Conservation (phyloP, 2,329 filamentous ascomycete genomes). For the Paramyrothecium roridum region DNA sequence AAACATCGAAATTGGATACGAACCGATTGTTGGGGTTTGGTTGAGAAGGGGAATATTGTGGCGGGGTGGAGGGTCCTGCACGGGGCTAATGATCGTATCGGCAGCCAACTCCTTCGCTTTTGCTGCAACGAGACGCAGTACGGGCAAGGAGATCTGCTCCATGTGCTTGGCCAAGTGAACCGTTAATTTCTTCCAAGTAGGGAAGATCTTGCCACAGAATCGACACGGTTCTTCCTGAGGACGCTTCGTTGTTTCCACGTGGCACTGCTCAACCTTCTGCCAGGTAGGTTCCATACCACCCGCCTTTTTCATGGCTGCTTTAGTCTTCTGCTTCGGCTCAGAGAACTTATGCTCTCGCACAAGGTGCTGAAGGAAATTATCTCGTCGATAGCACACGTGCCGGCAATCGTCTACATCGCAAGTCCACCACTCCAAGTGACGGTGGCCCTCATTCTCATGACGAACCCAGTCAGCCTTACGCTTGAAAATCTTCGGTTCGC, state of each 20-base stretch:
- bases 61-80: slow-evolving; percentile 53
- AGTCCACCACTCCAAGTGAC: slow-evolving; percentile 87
- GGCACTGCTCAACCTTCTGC: slow-evolving; percentile 75
- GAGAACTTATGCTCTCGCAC: slow-evolving; percentile 85
- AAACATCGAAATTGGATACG: neutral
- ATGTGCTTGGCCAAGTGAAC: slow-evolving; percentile 94
- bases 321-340: slow-evolving; percentile 78
- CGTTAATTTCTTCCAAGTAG: slow-evolving; percentile 87
- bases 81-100: slow-evolving; percentile 66
- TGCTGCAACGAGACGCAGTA: slow-evolving; percentile 58
- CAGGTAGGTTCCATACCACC: slow-evolving; percentile 63
- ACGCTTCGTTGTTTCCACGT: slow-evolving; percentile 60
- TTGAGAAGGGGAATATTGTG: slow-evolving; percentile 20
- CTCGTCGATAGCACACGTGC: slow-evolving; percentile 80
- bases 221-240: slow-evolving; percentile 78
- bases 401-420: slow-evolving; percentile 78
- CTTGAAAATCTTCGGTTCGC: slow-evolving; percentile 88
- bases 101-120: slow-evolving; percentile 46
- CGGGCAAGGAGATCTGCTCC: slow-evolving; percentile 84
- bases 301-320: slow-evolving; percentile 61
- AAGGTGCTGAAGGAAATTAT: slow-evolving; percentile 91
- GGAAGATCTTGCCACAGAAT: slow-evolving; percentile 79
- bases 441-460: slow-evolving; percentile 88
- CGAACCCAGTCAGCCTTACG: slow-evolving; percentile 94
- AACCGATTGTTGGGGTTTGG: slow-evolving; percentile 11